Base-by-base conservation (phyloP, 2,329 filamentous ascomycete genomes). In the Ophiostoma montium region DNA sequence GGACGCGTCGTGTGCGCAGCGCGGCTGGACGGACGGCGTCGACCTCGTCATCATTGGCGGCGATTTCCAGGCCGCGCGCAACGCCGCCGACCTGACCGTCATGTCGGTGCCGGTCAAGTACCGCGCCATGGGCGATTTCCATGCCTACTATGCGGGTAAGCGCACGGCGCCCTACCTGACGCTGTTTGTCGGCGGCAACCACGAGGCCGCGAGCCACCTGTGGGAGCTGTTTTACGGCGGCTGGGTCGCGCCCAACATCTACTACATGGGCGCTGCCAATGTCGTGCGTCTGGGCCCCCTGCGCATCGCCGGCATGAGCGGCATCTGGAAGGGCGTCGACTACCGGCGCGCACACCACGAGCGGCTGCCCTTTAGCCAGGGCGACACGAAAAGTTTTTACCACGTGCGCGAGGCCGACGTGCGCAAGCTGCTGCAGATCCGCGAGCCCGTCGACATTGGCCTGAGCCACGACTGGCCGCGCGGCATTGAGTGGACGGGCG, bases 391-490 rank as follows among this genome's bases (percentile, higher is more conserved):
- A 62, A 84, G 78, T 48, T 85, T 94, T 58, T 96, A 95, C 60
- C 90, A 96, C 61, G 79, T 94, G 19, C 76, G 92, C 41, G 89
- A 95, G 64, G 65, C 94, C 12, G 92, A 98, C 61, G 77, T 86
- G n/a, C 80, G 90, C 58, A 96, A 95, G 65, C 68, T 98, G 32
- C 70, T 95, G 35, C 80, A 89, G 59, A 60, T 96, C 31, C 76
- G 79, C n/a, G 86, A 84, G 16, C 90, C 94, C 60, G 80, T 96
- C 35, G 92, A 98, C 57, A 70, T 98, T 41, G 88, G 89, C 3
- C 66, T 98, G 48, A 95, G 89, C 57, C 92, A 98, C 61, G 92
- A 98, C 67, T 98, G 92, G 92, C 92, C 92, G 1, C 78, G 82
- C 46, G 81, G 75, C 0, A 78, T 96, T 48, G 92, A 95, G 65